Percentiles rank a stretch among this genome's conserved stretches.
phyloP scores from a whole-genome alignment of 1,284 basidiomycete species.

The Cryptococcus sp. region DNA sequence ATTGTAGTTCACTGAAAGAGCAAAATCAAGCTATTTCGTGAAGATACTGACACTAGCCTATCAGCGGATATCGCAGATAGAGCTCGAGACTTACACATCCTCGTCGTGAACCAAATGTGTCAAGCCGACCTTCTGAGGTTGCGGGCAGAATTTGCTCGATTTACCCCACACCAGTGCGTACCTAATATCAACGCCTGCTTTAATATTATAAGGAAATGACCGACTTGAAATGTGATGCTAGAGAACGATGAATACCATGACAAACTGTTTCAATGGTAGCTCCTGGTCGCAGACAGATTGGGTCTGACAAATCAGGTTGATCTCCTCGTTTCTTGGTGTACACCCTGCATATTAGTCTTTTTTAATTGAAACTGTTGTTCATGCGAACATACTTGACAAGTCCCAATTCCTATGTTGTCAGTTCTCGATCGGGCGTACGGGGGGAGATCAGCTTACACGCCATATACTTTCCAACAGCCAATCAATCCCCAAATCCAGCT shows the following conservation, averaged over 20 bases:
- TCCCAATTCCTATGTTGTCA: slow-evolving; percentile 54
- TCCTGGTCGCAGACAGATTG: slow-evolving; percentile 86
- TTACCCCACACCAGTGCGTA: slow-evolving; percentile 92
- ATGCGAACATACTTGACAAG: slow-evolving; percentile 61
- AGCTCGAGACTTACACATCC: slow-evolving; percentile 69
- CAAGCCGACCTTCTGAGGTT: slow-evolving; percentile 87
- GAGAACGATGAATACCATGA: slow-evolving; percentile 82
- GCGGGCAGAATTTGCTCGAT: slow-evolving; percentile 83
- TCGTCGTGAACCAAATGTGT: slow-evolving; percentile 85
- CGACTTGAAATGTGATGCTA: slow-evolving; percentile 76
- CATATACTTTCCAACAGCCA: slow-evolving; percentile 86
- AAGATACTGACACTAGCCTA: slow-evolving; percentile 45
- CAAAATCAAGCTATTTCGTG: slow-evolving; percentile 36
- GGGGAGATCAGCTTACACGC: slow-evolving; percentile 51
- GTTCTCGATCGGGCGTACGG: background rate
- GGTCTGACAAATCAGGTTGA: slow-evolving; percentile 84
- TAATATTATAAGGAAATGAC: slow-evolving; percentile 3
- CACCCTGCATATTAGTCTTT: slow-evolving; percentile 48
- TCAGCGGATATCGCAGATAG: background rate
- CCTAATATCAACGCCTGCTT: slow-evolving; percentile 32
- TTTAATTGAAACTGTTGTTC: background rate
- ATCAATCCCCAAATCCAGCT: slow-evolving; percentile 82
- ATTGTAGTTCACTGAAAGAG: no score
- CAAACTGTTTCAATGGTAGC: slow-evolving; percentile 94
- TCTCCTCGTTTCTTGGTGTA: slow-evolving; percentile 97